A percentile compares a stretch with the other conserved stretches of the same genome.
Conservation (phyloP, 2,329 filamentous ascomycete genomes). For the Neofusicoccum laricinum region DNA sequence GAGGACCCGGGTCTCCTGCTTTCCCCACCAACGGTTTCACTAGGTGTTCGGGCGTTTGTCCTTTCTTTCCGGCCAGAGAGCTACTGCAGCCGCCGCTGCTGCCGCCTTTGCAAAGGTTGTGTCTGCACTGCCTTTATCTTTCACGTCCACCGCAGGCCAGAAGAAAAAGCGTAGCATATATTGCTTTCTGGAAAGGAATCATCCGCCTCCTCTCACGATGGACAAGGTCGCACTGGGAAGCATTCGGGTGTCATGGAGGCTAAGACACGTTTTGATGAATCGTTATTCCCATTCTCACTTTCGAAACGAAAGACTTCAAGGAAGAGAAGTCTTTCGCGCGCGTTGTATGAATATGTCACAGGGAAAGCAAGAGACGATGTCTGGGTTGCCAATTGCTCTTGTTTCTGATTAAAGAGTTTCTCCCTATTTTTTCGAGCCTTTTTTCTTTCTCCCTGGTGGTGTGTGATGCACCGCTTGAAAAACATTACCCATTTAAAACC, state of each 20-base stretch:
- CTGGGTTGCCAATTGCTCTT: neutral
- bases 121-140: neutral
- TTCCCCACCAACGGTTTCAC: neutral
- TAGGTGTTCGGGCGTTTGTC: conserved; percentile 2
- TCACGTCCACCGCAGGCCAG: neutral
- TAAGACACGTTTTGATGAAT: neutral
- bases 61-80: neutral
- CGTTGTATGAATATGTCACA: conserved; percentile 5
- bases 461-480: neutral
- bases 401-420: neutral
- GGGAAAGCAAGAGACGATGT: neutral
- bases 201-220: neutral
- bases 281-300: neutral
- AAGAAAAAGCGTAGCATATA: neutral
- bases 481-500: neutral
- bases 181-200: neutral
- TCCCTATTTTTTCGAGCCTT: neutral
- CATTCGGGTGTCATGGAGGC: neutral
- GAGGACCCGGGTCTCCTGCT: neutral
- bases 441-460: neutral
- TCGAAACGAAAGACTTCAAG: neutral
- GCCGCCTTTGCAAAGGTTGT: neutral
- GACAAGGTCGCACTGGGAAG: neutral
- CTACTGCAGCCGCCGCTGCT: neutral
- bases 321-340: neutral